A percentile compares a stretch with the other conserved stretches of the same genome.
Conservation (phyloP, 352 stramenopile species). For the Phytophthora fragariaefolia region DNA sequence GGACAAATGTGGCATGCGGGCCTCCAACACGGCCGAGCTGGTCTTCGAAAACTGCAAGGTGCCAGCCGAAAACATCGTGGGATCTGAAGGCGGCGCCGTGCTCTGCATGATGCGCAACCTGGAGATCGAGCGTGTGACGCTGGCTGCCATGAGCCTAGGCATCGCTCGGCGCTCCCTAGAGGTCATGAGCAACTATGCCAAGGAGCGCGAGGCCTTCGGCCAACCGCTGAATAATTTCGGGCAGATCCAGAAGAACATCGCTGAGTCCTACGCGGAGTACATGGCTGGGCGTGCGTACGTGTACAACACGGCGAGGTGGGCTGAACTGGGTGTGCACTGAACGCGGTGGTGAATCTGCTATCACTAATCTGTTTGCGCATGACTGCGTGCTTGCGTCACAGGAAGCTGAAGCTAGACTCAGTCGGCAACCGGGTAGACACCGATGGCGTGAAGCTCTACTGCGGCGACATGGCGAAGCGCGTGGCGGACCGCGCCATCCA, state of each 20-base stretch:
- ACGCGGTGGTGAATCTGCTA: background rate
- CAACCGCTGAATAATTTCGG: conserved; percentile 90
- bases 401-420: conserved; percentile 94
- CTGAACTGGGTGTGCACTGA: conserved; percentile 1
- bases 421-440: conserved; percentile 97
- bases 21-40: conserved; percentile 97
- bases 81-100: conserved; percentile 73
- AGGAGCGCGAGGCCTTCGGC: conserved; percentile 96
- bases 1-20: conserved; percentile 98
- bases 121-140: conserved; percentile 97
- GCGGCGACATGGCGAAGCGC: conserved; percentile 97
- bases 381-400: conserved; percentile 42
- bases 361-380: background rate
- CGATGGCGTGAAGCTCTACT: conserved; percentile 99
- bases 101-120: conserved; percentile 97
- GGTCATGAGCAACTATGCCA: conserved; percentile 96
- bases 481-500: conserved; percentile 98
- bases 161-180: conserved; percentile 97
- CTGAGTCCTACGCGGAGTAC: conserved; percentile 99
- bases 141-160: conserved; percentile 97
- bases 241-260: conserved; percentile 97
- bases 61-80: conserved; percentile 94
- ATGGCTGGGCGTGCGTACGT: conserved; percentile 97
- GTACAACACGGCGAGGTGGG: conserved; percentile 94
- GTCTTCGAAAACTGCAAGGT: conserved; percentile 98